Percentiles rank a stretch among this genome's conserved stretches.
phyloP scores from a whole-genome alignment of 2,329 filamentous ascomycete genomes.

The Hymenoscyphus scutula region DNA sequence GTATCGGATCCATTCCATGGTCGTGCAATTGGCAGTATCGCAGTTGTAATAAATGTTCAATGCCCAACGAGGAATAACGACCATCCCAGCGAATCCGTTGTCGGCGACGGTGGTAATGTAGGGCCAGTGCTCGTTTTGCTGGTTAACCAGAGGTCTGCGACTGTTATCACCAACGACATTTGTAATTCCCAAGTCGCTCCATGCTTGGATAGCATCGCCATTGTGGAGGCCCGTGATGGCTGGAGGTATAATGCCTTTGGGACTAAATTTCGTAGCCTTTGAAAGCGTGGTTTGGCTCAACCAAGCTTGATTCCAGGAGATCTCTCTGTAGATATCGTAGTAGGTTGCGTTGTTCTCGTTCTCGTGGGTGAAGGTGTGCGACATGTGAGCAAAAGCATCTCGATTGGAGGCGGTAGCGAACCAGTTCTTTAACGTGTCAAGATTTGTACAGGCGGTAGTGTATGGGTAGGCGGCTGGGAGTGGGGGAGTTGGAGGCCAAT shows the following conservation, averaged over 20 bases:
- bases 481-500: conserved; percentile 44
- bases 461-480: conserved; percentile 21
- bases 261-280: conserved; percentile 46
- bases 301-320: conserved; percentile 58
- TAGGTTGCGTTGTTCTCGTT: conserved; percentile 59
- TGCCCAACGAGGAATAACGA: conserved; percentile 58
- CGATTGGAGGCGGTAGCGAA: conserved; percentile 46
- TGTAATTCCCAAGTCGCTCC: conserved; percentile 55
- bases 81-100: conserved; percentile 55
- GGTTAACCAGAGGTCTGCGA: conserved; percentile 50
- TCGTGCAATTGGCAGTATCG: conserved; percentile 43
- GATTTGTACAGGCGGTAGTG: conserved; percentile 41
- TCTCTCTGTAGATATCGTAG: conserved; percentile 53
- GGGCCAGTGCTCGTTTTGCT: conserved; percentile 48
- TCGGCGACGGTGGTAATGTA: conserved; percentile 48
- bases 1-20: conserved; percentile 53
- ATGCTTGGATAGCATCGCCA: conserved; percentile 56
- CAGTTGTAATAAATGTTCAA: conserved; percentile 66
- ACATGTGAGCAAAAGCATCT: conserved; percentile 53
- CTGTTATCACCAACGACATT: conserved; percentile 63
- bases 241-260: conserved; percentile 56
- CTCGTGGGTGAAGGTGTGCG: conserved; percentile 60
- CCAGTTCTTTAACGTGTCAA: conserved; percentile 49
- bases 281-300: conserved; percentile 50
- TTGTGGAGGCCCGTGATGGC: conserved; percentile 63